Evolutionary conservation across 768 basidiomycete genomes (phyloP).

Genomic region (Amanita exitialis): DNA sequence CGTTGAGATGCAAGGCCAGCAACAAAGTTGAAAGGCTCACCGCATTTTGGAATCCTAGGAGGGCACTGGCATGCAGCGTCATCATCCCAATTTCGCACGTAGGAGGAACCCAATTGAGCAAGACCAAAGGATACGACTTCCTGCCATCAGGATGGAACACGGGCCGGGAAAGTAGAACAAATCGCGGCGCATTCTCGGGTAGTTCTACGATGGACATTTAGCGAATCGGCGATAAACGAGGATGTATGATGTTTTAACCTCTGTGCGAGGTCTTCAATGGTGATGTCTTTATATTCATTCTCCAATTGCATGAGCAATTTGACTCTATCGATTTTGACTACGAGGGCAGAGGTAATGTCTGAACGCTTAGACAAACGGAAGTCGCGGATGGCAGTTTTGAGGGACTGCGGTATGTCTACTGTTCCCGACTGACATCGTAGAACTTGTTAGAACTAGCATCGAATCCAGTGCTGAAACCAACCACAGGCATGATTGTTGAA

Average conservation of each 20-base stretch:
- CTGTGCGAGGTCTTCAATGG: conserved; percentile 80
- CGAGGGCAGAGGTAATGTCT: conserved; percentile 64
- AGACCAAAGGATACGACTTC: conserved; percentile 73
- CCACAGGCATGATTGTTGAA: conserved; percentile 3
- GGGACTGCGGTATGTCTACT: conserved; percentile 75
- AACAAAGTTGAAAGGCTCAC: conserved; percentile 30
- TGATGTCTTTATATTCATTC: conserved; percentile 67
- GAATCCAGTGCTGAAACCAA: neutral
- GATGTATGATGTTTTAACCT: conserved; percentile 35
- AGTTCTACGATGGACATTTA: conserved; percentile 42
- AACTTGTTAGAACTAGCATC: conserved; percentile 19
- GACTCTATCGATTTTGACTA: conserved; percentile 87
- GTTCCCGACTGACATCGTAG: conserved; percentile 24
- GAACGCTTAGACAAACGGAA: conserved; percentile 68
- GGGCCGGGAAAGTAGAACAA: conserved; percentile 78
- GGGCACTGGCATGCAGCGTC: conserved; percentile 78
- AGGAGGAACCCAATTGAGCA: conserved; percentile 83
- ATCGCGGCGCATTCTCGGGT: conserved; percentile 81
- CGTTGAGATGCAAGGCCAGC: neutral
- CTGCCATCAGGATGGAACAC: conserved; percentile 74
- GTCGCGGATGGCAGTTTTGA: conserved; percentile 75
- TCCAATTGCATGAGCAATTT: conserved; percentile 76
- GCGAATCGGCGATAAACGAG: neutral
- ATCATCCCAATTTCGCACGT: conserved; percentile 66
- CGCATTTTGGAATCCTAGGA: conserved; percentile 69